A percentile compares a stretch with the other conserved stretches of the same genome.
Evolutionary conservation across 2,329 filamentous ascomycete species (phyloP).

Genomic region (Botrytis tulipae): DNA sequence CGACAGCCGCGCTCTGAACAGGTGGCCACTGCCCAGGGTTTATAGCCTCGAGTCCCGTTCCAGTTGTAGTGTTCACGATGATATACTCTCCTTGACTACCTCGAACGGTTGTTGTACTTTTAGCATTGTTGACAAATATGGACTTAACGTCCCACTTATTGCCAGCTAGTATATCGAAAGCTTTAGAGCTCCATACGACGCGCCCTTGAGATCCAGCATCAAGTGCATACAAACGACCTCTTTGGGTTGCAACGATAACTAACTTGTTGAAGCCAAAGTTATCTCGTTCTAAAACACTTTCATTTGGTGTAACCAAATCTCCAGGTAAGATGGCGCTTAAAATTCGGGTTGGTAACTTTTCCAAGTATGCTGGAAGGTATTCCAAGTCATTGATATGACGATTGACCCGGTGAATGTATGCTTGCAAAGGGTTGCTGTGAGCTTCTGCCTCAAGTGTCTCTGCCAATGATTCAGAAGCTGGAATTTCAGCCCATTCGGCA

Average conservation of each 20-base stretch:
- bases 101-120: slow-evolving; percentile 43
- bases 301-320: slow-evolving; percentile 47
- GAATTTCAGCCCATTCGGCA: slow-evolving; percentile 76
- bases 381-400: slow-evolving; percentile 79
- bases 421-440: slow-evolving; percentile 72
- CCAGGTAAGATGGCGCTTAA: slow-evolving; percentile 57
- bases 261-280: slow-evolving; percentile 88
- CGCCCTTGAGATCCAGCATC: slow-evolving; percentile 72
- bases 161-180: slow-evolving; percentile 54
- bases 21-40: slow-evolving; percentile 42
- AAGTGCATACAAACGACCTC: slow-evolving; percentile 76
- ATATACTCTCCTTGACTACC: slow-evolving; percentile 58
- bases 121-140: slow-evolving; percentile 59
- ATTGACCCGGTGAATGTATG: slow-evolving; percentile 84
- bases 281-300: slow-evolving; percentile 58
- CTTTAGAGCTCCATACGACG: slow-evolving; percentile 72
- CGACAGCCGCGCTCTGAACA: slow-evolving; percentile 49
- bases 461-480: slow-evolving; percentile 69
- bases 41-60: slow-evolving; percentile 48
- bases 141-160: slow-evolving; percentile 65
- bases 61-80: slow-evolving; percentile 52
- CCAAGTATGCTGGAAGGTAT: slow-evolving; percentile 71
- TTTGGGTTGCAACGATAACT: slow-evolving; percentile 74
- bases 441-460: slow-evolving; percentile 83
- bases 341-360: slow-evolving; percentile 66